Conservation (phyloP, 352 stramenopile species). For the Phytopythium kandeliae region DNA sequence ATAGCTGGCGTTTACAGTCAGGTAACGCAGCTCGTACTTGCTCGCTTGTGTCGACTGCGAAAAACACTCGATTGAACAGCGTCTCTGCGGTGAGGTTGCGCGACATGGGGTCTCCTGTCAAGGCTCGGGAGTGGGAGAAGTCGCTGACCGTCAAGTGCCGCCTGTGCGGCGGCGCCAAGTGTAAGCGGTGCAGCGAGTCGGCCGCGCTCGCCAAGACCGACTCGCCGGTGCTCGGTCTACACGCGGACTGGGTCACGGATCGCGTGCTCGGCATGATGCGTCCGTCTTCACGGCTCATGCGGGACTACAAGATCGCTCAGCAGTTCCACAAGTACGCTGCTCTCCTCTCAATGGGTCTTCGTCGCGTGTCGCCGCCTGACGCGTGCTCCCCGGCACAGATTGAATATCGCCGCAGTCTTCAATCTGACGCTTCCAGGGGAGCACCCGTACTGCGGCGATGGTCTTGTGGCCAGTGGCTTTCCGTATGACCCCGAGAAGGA, state of each 20-base stretch:
- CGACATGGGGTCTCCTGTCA: conserved; percentile 62
- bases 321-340: conserved; percentile 69
- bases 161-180: conserved; percentile 81
- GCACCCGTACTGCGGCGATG: conserved; percentile 88
- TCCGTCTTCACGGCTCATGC: conserved; percentile 78
- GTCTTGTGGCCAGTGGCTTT: conserved; percentile 67
- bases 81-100: too few species aligned
- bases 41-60: too few species aligned
- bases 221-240: conserved; percentile 68
- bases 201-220: conserved; percentile 66
- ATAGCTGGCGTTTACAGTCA: too few species aligned
- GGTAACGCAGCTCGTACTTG: too few species aligned
- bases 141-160: conserved; percentile 78
- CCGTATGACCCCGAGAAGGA: conserved; percentile 86
- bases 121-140: conserved; percentile 79
- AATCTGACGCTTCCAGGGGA: conserved; percentile 90
- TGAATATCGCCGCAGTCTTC: conserved; percentile 83
- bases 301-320: conserved; percentile 69
- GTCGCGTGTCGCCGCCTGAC: conserved; percentile 3
- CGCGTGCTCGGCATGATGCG: conserved; percentile 89
- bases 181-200: conserved; percentile 82
- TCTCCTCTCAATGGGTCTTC: neutral
- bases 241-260: conserved; percentile 86
- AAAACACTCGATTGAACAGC: too few species aligned
- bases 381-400: conserved; percentile 17